Base-by-base conservation (phyloP, 2,329 filamentous ascomycete genomes). In the Colletotrichum magnum region DNA sequence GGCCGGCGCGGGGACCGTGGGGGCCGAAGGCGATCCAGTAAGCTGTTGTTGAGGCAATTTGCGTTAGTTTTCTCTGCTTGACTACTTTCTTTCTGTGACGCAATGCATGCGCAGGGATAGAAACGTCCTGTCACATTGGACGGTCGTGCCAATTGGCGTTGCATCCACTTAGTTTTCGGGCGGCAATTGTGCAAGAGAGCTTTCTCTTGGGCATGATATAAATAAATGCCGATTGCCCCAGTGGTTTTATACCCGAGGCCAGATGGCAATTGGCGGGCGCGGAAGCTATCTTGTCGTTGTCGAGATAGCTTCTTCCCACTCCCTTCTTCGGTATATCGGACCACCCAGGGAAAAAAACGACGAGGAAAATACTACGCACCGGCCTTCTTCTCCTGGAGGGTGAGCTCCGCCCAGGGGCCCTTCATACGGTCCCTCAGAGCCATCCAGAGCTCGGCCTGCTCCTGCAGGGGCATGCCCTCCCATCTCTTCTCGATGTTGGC, bases 381-480 rank as follows among this genome's bases (percentile, higher is more conserved):
- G 77, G 96, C 96, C 88, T 97, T 98, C 93, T 99, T 97, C 90
- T 99, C 96, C 84, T 96, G 93, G 79, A 97, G 76, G 60, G 96
- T 98, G 86, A 99, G 87, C 80, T 98, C 94, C 80, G 92, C 90
- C 96, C 96, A 99, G 87, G 94, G 94, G 77, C 89, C 91, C 93
- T 97, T 98, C 96, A 99, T 99, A 80, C 96, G 93, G 86, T 99
- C 96, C 84, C 96, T 91, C 83, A 99, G 88, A 76, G 93, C 88
- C 96, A 99, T 99, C 96, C 96, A 99, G 77, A 99, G 88, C 81
- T 99, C 96, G 75, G 96, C 96, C 90, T 99, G 96, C 90, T 99
- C 96, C 88, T 97, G 94, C 73, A 96, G 94, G 69, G 95, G 95
- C 93, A 98, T 95, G 73, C 87, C 90, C 88, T 99, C 96, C 96